Percentiles rank a stretch among this genome's conserved stretches.
Conservation (phyloP, 2,329 filamentous ascomycete genomes). For the Penicillium expansum region DNA sequence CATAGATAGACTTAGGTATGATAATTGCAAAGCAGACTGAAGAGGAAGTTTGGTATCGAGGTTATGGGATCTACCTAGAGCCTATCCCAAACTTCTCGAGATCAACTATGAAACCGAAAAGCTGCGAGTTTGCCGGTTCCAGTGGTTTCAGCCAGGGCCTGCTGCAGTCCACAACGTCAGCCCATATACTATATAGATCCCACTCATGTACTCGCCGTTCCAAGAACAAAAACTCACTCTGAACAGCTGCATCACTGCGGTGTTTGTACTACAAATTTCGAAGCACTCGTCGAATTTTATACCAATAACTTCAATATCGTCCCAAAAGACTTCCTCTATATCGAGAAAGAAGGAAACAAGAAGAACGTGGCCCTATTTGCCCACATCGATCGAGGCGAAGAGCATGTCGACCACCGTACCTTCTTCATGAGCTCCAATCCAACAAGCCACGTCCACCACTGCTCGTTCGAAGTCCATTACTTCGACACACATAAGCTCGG, state of each 20-base stretch:
- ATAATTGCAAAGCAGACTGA: no score
- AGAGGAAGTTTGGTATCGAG: no score
- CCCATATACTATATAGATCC: background rate
- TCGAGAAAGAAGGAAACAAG: constrained; percentile 16
- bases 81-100: no score
- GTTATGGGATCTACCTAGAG: no score
- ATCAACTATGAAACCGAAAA: no score
- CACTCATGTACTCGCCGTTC: background rate
- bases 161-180: constrained; percentile 34
- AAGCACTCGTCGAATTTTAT: constrained; percentile 28
- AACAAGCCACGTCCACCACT: constrained; percentile 49
- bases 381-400: constrained; percentile 50
- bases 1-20: no score
- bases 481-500: constrained; percentile 54
- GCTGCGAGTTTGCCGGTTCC: background rate
- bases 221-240: background rate
- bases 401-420: constrained; percentile 52
- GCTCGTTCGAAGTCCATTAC: constrained; percentile 52
- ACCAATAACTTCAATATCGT: constrained; percentile 34
- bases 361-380: constrained; percentile 45
- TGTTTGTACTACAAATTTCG: constrained; percentile 27
- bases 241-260: constrained; percentile 32
- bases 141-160: constrained; percentile 29
- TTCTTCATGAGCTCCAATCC: constrained; percentile 48
- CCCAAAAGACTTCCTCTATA: constrained; percentile 32